phyloP scores from a whole-genome alignment of 2,329 filamentous ascomycete species.

The Endothia cerciana region DNA sequence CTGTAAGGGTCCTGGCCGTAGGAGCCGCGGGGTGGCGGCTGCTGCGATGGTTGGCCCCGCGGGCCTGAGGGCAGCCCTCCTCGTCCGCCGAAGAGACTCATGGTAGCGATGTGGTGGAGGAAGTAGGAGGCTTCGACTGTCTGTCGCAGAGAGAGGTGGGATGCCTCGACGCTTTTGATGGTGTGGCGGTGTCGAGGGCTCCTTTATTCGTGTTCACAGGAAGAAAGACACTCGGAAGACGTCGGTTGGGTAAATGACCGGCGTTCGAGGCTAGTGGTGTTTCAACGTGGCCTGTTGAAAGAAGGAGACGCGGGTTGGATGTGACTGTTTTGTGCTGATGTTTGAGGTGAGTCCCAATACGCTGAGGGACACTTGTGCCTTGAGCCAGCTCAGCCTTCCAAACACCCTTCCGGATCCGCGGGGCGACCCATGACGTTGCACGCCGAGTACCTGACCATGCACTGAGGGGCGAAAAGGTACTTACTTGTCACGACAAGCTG shows the following conservation, averaged over 20 bases:
- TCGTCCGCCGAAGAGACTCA: constrained; percentile 17
- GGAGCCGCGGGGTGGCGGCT: constrained; percentile 17
- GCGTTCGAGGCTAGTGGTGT: constrained; percentile 5
- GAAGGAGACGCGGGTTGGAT: background rate
- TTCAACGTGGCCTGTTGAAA: constrained; percentile 8
- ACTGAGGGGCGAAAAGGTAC: background rate
- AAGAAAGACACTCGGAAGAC: background rate
- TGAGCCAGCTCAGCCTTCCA: constrained; percentile 13
- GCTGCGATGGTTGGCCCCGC: constrained; percentile 15
- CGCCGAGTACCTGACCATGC: background rate
- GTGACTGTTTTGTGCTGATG: constrained; percentile 12
- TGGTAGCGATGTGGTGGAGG: background rate
- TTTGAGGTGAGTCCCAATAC: constrained; percentile 2
- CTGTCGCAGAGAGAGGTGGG: background rate
- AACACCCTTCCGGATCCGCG: background rate
- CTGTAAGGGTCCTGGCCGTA: constrained; percentile 22
- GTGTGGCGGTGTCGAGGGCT: background rate
- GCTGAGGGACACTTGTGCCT: constrained; percentile 10
- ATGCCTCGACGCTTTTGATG: background rate
- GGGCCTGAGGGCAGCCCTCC: constrained; percentile 17
- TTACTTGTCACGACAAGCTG: background rate
- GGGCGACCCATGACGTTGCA: constrained; percentile 11
- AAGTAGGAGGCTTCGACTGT: background rate
- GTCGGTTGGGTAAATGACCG: background rate
- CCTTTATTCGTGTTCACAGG: background rate